Conservation (phyloP, 352 stramenopile genomes). For the Pythium insidiosum region DNA sequence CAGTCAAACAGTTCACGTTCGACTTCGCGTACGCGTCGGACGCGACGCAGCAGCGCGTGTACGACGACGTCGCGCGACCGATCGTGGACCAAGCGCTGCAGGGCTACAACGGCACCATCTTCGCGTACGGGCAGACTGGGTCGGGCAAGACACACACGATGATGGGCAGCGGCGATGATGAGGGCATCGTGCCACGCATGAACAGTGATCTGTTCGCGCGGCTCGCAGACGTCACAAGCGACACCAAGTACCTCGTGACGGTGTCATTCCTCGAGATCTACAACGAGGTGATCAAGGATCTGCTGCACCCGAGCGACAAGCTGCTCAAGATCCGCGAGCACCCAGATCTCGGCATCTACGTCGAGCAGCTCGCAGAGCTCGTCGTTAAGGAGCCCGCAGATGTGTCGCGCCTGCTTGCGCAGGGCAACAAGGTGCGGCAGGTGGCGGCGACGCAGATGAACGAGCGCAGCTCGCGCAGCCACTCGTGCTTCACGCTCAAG, state of each 20-base stretch:
- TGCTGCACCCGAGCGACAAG: conserved; percentile 90
- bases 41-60: conserved; percentile 74
- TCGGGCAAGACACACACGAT: conserved; percentile 88
- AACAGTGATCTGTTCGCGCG: conserved; percentile 81
- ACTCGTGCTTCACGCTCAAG: conserved; percentile 90
- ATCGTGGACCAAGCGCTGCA: conserved; percentile 74
- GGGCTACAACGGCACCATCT: conserved; percentile 79
- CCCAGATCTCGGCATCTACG: conserved; percentile 90
- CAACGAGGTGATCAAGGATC: conserved; percentile 92
- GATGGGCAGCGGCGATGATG: conserved; percentile 64
- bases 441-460: conserved; percentile 92
- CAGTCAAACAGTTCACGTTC: conserved; percentile 72
- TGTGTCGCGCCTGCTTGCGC: conserved; percentile 75
- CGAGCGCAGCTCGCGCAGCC: conserved; percentile 79
- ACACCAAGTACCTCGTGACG: conserved; percentile 80
- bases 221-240: conserved; percentile 21
- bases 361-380: conserved; percentile 85
- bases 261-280: conserved; percentile 95
- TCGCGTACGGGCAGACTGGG: conserved; percentile 68
- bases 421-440: conserved; percentile 85
- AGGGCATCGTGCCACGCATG: conserved; percentile 87
- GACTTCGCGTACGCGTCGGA: conserved; percentile 74
- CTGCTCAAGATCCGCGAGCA: conserved; percentile 90
- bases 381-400: conserved; percentile 75
- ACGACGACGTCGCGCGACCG: conserved; percentile 62